phyloP scores from a whole-genome alignment of 441 rosid species.

The Macaranga tanarius region DNA sequence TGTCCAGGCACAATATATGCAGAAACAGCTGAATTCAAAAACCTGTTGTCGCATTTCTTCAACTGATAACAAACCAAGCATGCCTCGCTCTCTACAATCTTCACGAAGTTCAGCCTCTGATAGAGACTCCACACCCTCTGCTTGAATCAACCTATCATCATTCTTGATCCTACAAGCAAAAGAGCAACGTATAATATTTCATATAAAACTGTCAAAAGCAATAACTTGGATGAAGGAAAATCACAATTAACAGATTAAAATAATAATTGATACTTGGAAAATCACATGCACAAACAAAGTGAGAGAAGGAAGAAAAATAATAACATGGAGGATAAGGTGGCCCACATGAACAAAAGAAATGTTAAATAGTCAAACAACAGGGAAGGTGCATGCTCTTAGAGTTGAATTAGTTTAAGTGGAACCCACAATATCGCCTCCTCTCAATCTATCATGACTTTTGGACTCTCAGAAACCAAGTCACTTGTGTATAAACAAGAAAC shows the following conservation, averaged over 20 bases:
- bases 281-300: neutral
- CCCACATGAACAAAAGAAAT: neutral
- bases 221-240: neutral
- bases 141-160: constrained; percentile 89
- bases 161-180: constrained; percentile 65
- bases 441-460: neutral
- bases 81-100: constrained; percentile 92
- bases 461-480: neutral
- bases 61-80: constrained; percentile 84
- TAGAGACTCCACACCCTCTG: constrained; percentile 92
- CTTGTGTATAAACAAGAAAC: neutral
- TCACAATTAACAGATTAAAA: neutral
- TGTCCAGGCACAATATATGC: neutral
- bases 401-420: neutral
- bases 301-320: neutral
- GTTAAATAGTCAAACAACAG: neutral
- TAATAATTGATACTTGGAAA: neutral
- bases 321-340: neutral
- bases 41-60: constrained; percentile 96
- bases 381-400: neutral
- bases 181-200: neutral
- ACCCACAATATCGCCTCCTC: neutral
- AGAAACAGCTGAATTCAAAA: neutral
- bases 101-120: constrained; percentile 89
- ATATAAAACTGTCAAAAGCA: neutral